Conservation (phyloP, 192 early-diverging fungal genomes). For the Coemansia erecta region DNA sequence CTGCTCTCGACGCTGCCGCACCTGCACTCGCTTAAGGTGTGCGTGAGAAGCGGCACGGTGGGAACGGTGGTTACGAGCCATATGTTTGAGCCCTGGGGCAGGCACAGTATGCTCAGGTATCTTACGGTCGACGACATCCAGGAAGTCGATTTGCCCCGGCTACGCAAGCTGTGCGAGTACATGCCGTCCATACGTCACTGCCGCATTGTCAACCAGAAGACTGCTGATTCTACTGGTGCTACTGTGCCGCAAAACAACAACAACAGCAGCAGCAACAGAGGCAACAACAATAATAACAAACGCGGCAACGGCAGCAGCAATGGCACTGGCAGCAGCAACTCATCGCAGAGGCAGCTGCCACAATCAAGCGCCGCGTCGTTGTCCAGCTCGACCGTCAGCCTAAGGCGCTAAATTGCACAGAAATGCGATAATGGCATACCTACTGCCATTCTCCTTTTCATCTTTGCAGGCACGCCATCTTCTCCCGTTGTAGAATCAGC, state of each 20-base stretch:
- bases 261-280: not conserved
- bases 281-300: conserved; percentile 5
- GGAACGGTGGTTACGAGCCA: conserved; percentile 39
- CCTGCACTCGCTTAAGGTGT: conserved; percentile 40
- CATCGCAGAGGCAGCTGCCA: not conserved
- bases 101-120: conserved; percentile 39
- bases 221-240: not conserved
- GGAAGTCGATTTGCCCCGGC: conserved; percentile 39
- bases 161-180: conserved; percentile 50
- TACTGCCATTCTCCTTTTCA: not conserved
- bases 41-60: conserved; percentile 34
- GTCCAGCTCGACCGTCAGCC: conserved; percentile 2
- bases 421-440: not conserved
- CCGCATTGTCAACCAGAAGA: conserved; percentile 32
- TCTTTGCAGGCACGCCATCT: not conserved
- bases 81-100: conserved; percentile 56
- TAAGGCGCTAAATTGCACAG: conserved; percentile 1
- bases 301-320: not conserved
- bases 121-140: conserved; percentile 49
- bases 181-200: conserved; percentile 52
- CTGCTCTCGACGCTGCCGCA: conserved; percentile 45
- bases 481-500: too few relatives aligned
- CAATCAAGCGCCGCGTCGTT: conserved; percentile 1
- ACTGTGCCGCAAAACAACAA: too few relatives aligned
- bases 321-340: too few relatives aligned